Percentiles rank a stretch among this genome's conserved stretches.
Conservation (phyloP, 1,139 yeast species). For the Arxiozyma telluris region DNA sequence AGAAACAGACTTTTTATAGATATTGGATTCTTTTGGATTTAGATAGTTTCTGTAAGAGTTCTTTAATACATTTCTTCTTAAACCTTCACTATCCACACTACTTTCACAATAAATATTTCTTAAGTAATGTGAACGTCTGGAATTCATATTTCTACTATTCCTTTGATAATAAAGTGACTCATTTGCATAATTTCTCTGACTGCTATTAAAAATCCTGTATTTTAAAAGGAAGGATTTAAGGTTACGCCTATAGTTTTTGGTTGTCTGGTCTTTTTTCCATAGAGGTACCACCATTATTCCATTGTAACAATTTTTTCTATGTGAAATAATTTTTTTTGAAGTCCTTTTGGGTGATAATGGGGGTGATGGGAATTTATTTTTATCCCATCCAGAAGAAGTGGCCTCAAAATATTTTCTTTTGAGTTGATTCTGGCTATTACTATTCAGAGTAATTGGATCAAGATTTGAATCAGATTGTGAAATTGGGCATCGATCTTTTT, state of each 20-base stretch:
- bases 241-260: constrained; percentile 6
- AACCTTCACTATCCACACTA: not conserved
- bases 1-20: constrained; percentile 8
- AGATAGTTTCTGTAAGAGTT: not conserved
- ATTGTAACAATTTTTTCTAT: not conserved
- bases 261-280: constrained; percentile 5
- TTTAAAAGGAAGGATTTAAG: not conserved
- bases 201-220: constrained; percentile 3
- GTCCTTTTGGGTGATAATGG: constrained; percentile 25
- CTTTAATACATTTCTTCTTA: not conserved
- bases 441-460: constrained; percentile 9
- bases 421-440: not conserved
- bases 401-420: not conserved
- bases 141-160: not conserved
- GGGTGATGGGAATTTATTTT: constrained; percentile 23
- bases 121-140: not conserved
- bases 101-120: not conserved
- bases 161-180: not conserved
- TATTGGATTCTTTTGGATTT: not conserved
- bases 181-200: constrained; percentile 8
- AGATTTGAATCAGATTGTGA: constrained; percentile 5
- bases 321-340: not conserved
- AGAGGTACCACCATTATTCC: constrained; percentile 1
- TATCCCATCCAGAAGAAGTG: not conserved
- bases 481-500: no score